phyloP scores from a whole-genome alignment of 345 rosid species.

The Turnera subulata region DNA sequence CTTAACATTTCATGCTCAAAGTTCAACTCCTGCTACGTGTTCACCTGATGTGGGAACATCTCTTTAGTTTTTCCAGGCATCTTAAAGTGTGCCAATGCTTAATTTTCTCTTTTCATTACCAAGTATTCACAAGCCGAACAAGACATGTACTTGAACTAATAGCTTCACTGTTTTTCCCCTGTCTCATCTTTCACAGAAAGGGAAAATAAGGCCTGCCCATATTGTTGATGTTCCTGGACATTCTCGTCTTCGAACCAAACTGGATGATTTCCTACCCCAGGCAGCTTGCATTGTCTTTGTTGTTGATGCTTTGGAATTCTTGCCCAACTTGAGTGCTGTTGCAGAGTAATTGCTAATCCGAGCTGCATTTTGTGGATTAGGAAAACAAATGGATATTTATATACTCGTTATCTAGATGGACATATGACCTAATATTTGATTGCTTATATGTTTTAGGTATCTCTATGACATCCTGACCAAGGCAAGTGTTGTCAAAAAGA shows the following conservation, averaged over 20 bases:
- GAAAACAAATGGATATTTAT: no score
- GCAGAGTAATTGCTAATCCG: constrained; percentile 91
- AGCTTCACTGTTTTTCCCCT: neutral
- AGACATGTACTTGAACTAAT: no score
- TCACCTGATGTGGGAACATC: neutral
- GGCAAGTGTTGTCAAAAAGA: constrained; percentile 65
- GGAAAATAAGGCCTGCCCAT: constrained; percentile 72
- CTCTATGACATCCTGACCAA: constrained; percentile 85
- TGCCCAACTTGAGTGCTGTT: constrained; percentile 65
- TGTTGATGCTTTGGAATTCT: constrained; percentile 87
- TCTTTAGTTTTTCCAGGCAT: neutral
- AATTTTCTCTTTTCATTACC: neutral
- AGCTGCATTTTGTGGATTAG: no score
- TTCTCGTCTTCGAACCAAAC: constrained; percentile 75
- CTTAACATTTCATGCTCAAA: constrained; percentile 10
- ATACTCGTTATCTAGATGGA: no score
- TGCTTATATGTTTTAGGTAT: constrained; percentile 56
- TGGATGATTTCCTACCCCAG: constrained; percentile 74
- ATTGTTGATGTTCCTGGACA: constrained; percentile 96
- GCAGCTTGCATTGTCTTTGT: constrained; percentile 87
- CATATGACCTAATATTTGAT: no score
- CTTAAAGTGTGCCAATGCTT: neutral
- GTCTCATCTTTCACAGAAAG: constrained; percentile 36
- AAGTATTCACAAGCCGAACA: neutral
- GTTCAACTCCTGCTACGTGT: neutral